Evolutionary conservation across 2,329 filamentous ascomycete genomes (phyloP).

Genomic region (Verticillium klebahnii): DNA sequence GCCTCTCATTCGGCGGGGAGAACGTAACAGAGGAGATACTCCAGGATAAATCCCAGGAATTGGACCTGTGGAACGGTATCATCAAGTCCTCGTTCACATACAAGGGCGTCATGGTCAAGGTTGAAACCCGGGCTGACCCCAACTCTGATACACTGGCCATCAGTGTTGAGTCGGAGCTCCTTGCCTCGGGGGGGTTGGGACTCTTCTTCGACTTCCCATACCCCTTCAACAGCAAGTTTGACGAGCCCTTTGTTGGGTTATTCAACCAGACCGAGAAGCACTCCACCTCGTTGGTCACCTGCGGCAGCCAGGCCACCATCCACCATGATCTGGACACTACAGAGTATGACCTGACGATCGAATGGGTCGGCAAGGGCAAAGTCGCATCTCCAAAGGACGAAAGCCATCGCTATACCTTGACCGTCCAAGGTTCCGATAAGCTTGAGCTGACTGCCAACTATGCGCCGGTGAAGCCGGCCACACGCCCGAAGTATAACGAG

Average conservation of each 20-base stretch:
- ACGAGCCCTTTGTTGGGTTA: constrained; percentile 48
- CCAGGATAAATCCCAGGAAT: constrained; percentile 30
- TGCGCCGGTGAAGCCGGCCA: constrained; percentile 17
- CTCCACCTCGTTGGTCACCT: constrained; percentile 28
- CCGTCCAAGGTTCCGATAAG: constrained; percentile 16
- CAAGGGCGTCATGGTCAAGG: constrained; percentile 29
- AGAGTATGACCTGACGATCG: constrained; percentile 33
- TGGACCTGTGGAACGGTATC: constrained; percentile 44
- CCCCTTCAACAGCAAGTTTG: constrained; percentile 45
- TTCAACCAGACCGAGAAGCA: constrained; percentile 43
- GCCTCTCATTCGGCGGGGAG: constrained; percentile 35
- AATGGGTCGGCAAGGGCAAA: constrained; percentile 29
- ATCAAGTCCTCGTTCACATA: constrained; percentile 39
- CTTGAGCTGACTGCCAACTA: constrained; percentile 27
- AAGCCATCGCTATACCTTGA: constrained; percentile 39
- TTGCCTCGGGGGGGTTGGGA: constrained; percentile 31
- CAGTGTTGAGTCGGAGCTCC: constrained; percentile 33
- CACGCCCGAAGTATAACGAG: constrained; percentile 17
- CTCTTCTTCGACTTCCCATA: constrained; percentile 51
- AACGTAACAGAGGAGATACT: constrained; percentile 36
- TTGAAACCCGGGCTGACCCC: constrained; percentile 40
- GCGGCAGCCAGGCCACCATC: constrained; percentile 28
- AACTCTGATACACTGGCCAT: constrained; percentile 41
- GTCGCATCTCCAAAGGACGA: constrained; percentile 26
- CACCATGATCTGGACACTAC: constrained; percentile 37